phyloP scores from a whole-genome alignment of 1,139 yeast species.

The Entelexis paramagnoliae region DNA sequence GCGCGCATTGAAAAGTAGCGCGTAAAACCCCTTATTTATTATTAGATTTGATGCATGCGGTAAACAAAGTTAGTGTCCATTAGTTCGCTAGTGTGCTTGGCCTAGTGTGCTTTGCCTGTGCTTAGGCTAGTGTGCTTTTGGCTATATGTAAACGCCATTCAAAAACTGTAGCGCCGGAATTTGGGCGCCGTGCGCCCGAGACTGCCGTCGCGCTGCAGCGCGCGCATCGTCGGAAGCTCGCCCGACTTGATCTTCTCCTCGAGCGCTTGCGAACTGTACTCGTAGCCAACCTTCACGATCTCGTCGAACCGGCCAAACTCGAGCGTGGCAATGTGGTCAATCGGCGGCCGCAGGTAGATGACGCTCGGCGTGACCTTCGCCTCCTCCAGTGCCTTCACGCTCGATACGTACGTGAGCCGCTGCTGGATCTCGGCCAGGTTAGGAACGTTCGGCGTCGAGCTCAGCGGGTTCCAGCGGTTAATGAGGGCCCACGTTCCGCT shows the following conservation, averaged over 20 bases:
- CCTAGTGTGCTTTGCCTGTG: no score
- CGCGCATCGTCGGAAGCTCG: conserved; percentile 39
- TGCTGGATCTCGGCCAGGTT: conserved; percentile 91
- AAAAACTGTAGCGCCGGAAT: conserved; percentile 18
- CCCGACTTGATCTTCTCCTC: conserved; percentile 45
- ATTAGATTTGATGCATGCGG: no score
- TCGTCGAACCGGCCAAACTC: conserved; percentile 91
- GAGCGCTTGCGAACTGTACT: conserved; percentile 56
- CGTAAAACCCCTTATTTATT: no score
- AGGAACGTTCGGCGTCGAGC: conserved; percentile 79
- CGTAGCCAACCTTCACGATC: conserved; percentile 68
- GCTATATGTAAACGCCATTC: no score
- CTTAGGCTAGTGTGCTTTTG: no score
- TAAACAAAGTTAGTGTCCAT: no score
- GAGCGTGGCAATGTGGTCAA: conserved; percentile 79
- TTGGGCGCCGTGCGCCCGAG: background rate
- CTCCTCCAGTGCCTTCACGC: conserved; percentile 81
- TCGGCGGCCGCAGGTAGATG: conserved; percentile 86
- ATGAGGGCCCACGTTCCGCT: conserved; percentile 87
- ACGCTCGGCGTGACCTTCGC: conserved; percentile 84
- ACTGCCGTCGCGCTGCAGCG: background rate
- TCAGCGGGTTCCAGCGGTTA: conserved; percentile 86
- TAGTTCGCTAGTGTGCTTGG: no score
- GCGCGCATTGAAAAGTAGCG: background rate
- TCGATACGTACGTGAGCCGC: conserved; percentile 86